Base-by-base conservation (phyloP, 2,329 filamentous ascomycete species). In the Whalleya microplaca region DNA sequence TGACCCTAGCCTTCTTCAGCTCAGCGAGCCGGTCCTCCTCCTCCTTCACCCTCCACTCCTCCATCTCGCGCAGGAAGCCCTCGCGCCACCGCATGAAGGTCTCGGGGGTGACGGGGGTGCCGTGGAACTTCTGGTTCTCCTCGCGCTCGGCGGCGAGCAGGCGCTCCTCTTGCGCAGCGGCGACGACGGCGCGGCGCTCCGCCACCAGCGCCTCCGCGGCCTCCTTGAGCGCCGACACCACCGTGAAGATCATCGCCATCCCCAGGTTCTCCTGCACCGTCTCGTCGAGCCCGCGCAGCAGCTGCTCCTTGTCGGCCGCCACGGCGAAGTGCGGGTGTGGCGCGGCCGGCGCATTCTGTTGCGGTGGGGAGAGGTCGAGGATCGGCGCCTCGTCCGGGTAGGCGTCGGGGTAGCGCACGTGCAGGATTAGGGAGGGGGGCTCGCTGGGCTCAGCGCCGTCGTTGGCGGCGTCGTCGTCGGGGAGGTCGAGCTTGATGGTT, bases 41-140 rank as follows among this genome's bases (percentile, higher is more conserved):
- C 66, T 87, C 83, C 64, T 76, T 81, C 65, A 77, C 74, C 64
- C 86, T 84, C 70, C 83, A 78, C 69, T 95, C 93, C 70, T 88
- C 88, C 84, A 94, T 88, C 78, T 98, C 95, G 69, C 81, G 79
- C 59, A 85, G 72, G 71, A 98, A 99, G 9, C 74, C 84, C 41
- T 88, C 87, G 53, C 91, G 82, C 95, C 95, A 99, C 64, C 83
- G 84, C 64, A 90, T 71, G 69, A 98, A 99, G 0, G 86, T 87
- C 77, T 96, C 92, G 20, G 86, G 81, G n/a, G 87, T 98, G 19
- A 99, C 95, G 29, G 86, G 82, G 37, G 91, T 91, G 55, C 95
- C 95, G 72, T 96, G 90, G 74, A 99, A 99, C 76, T 97, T 98
- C 68, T 89, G 86, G 73, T 99, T 99, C 79, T 99, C 95, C 73